Evolutionary conservation across 805 yeast species (phyloP), one percentile per base, ranked within the genome.

Genomic region (Kuraishia piskuri): DNA sequence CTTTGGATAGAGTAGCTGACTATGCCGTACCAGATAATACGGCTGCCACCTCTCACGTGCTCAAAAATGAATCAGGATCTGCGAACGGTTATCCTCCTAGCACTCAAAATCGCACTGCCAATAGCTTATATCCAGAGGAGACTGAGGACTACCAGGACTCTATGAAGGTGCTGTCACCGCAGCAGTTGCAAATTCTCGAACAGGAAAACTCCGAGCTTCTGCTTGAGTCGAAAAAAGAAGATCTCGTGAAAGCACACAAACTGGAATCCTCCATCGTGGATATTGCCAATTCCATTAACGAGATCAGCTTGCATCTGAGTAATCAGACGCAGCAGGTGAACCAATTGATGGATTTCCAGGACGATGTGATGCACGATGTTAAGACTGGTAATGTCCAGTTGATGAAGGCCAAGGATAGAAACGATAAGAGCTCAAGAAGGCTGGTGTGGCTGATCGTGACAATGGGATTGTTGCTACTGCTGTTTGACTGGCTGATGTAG

Each of bases 261-360:
- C 72, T 86, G 37, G 86, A 84, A 60, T 71, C 71, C 24, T 78
- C 88, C 1, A 82, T 86, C 66, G 64, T 82, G 48, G 96, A 89
- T 62, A 84, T 91, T 47, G 78, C 90, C 0, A 79, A 83, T 53
- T 67, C 91, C 56, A 92, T 90, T 62, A 74, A 83, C 22, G 94
- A 88, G 62, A 72, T 90, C 52, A 77, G 88, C 12, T 73, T 83
- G 53, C 96, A 91, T 63, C 72, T 90, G 50, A 79, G 80, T 22
- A 66, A 80, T 1, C 97, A 90, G 67, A 81, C 86, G 5, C 86
- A 85, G 52, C 83, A 80, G 63, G 86, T 90, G 17, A 74, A 78
- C 50, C 71, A 74, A 45, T 71, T 90, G 57, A 66, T 82, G 50
- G 85, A 83, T 55, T 83, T 83, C 56, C 91, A 88, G 56, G 82